phyloP scores from a whole-genome alignment of 169 alveolate genomes.

The Cryptosporidium tyzzeri region DNA sequence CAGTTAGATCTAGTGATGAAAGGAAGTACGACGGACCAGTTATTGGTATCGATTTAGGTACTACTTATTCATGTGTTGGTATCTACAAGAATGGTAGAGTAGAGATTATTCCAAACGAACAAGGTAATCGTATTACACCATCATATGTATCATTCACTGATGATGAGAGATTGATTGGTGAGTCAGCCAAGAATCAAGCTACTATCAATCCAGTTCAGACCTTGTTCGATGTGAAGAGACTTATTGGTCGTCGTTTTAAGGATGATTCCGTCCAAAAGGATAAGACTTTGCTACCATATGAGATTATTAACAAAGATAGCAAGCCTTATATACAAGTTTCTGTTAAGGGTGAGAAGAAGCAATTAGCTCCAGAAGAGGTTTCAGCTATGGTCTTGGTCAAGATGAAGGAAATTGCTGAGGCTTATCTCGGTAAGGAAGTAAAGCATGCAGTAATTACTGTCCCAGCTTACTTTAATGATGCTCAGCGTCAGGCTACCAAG shows the following conservation, averaged over 20 bases:
- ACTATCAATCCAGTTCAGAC: conserved; percentile 97
- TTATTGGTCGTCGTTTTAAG: conserved; percentile 96
- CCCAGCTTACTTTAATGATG: conserved; percentile 99
- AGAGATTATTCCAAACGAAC: conserved; percentile 95
- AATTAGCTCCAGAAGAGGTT: conserved; percentile 98
- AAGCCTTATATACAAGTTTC: conserved; percentile 95
- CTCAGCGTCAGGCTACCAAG: conserved; percentile 99
- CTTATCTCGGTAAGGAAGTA: conserved; percentile 95
- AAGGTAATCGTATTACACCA: conserved; percentile 97
- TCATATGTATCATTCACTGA: conserved; percentile 97
- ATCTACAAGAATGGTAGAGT: conserved; percentile 97
- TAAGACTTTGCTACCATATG: conserved; percentile 95
- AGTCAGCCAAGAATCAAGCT: conserved; percentile 98
- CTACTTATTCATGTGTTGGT: conserved; percentile 98
- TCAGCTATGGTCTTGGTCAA: conserved; percentile 97
- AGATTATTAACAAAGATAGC: conserved; percentile 92
- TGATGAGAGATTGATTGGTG: conserved; percentile 95
- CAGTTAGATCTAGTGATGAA: conserved; percentile 25
- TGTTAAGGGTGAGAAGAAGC: conserved; percentile 91
- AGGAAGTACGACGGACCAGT: conserved; percentile 92
- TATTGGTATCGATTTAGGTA: conserved; percentile 98
- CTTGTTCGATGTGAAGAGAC: conserved; percentile 97
- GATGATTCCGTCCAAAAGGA: conserved; percentile 96
- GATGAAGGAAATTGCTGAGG: conserved; percentile 98
- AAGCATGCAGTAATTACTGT: conserved; percentile 95